Conservation (phyloP, 768 basidiomycete genomes). For the Podaxis pistillaris region DNA sequence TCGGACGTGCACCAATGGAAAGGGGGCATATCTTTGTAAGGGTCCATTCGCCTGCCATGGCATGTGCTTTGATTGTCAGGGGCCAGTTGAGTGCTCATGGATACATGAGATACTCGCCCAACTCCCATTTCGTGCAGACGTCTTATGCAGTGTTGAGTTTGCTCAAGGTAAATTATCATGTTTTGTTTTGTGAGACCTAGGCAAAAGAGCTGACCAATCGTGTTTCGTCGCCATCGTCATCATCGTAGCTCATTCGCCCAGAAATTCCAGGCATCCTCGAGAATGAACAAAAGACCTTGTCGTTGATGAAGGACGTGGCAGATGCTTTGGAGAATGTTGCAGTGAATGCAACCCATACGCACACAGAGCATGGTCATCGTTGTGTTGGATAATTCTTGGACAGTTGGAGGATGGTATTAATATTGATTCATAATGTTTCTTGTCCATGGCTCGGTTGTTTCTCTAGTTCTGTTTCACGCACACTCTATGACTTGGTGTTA, state of each 20-base stretch:
- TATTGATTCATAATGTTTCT: not conserved
- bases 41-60: slow-evolving; percentile 68
- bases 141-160: slow-evolving; percentile 91
- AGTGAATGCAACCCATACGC: slow-evolving; percentile 76
- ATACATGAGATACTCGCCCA: slow-evolving; percentile 79
- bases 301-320: slow-evolving; percentile 77
- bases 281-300: slow-evolving; percentile 68
- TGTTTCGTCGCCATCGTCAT: not conserved
- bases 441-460: no score
- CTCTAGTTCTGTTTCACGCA: no score
- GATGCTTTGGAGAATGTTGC: slow-evolving; percentile 75
- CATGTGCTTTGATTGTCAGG: slow-evolving; percentile 70
- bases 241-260: slow-evolving; percentile 68
- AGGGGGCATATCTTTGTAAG: slow-evolving; percentile 84
- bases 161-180: slow-evolving; percentile 64
- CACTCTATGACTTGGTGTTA: no score
- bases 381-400: not conserved
- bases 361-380: slow-evolving; percentile 71
- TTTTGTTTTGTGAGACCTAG: slow-evolving; percentile 1
- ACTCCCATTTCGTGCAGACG: slow-evolving; percentile 86
- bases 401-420: not conserved
- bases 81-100: slow-evolving; percentile 79
- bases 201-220: not conserved
- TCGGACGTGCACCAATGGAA: slow-evolving; percentile 72
- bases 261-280: slow-evolving; percentile 80